phyloP scores from a whole-genome alignment of 2,329 filamentous ascomycete genomes.

The Didymella sp. region DNA sequence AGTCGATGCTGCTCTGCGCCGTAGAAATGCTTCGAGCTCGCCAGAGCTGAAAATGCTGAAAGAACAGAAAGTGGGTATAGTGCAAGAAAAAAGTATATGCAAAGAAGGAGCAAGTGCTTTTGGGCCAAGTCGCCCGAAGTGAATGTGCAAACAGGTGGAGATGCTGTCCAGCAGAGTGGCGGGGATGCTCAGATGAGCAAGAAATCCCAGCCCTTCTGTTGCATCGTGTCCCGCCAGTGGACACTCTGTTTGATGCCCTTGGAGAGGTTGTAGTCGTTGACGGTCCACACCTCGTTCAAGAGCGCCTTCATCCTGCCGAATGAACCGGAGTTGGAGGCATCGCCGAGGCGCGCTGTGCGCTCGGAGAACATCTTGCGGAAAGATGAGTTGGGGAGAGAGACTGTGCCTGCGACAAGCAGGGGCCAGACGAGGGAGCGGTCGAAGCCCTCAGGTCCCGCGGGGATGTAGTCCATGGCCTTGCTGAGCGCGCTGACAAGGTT shows the following conservation, averaged over 20 bases:
- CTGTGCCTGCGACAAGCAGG: constrained; percentile 83
- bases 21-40: constrained; percentile 32
- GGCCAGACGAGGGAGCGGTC: constrained; percentile 95
- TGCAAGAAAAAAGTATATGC: constrained; percentile 47
- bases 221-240: constrained; percentile 96
- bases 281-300: constrained; percentile 80
- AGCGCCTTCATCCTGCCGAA: constrained; percentile 83
- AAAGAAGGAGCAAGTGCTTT: constrained; percentile 44
- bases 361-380: constrained; percentile 83
- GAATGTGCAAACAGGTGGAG: constrained; percentile 42
- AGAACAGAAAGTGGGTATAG: constrained; percentile 52
- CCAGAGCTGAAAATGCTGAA: constrained; percentile 38
- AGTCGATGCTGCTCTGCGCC: constrained; percentile 22
- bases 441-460: constrained; percentile 79
- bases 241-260: constrained; percentile 68
- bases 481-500: constrained; percentile 81
- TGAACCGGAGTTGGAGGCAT: constrained; percentile 79
- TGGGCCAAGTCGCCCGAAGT: constrained; percentile 19
- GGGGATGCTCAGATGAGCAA: constrained; percentile 72
- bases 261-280: constrained; percentile 68
- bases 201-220: constrained; percentile 89
- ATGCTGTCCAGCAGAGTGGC: constrained; percentile 47
- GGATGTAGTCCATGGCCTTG: constrained; percentile 79
- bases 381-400: constrained; percentile 72
- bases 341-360: constrained; percentile 75